Evolutionary conservation across 371 early-diverging fungal genomes (phyloP).

Genomic region (Capillidium heterosporum): DNA sequence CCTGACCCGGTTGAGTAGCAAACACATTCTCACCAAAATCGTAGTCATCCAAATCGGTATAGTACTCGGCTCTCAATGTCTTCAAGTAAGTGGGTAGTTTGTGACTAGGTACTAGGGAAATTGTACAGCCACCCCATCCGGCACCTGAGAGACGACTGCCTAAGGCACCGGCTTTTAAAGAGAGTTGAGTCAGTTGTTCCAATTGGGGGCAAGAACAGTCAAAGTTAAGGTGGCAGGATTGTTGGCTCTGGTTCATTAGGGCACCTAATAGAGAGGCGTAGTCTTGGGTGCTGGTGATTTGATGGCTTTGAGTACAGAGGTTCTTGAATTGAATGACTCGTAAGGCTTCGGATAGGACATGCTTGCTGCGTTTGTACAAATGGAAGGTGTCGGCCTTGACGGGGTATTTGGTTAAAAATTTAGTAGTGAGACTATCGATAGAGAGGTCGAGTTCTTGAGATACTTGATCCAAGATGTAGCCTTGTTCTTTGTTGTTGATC

Average conservation of each 20-base stretch:
- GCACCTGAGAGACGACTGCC: constrained; percentile 84
- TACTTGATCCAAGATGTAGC: constrained; percentile 42
- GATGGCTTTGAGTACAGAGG: constrained; percentile 24
- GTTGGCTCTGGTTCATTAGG: constrained; percentile 82
- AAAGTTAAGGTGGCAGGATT: constrained; percentile 56
- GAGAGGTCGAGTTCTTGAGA: constrained; percentile 31
- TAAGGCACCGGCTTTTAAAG: constrained; percentile 42
- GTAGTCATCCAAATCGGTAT: constrained; percentile 27
- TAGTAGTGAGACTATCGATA: constrained; percentile 26
- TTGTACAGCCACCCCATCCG: constrained; percentile 93
- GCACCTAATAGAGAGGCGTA: constrained; percentile 35
- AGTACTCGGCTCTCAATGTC: constrained; percentile 47
- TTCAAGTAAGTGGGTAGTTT: constrained; percentile 38
- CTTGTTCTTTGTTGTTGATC: constrained; percentile 12
- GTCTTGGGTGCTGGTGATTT: constrained; percentile 8
- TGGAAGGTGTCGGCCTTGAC: constrained; percentile 54
- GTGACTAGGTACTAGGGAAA: constrained; percentile 55
- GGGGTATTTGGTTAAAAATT: constrained; percentile 42
- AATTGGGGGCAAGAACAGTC: constrained; percentile 81
- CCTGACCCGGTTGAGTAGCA: constrained; percentile 38
- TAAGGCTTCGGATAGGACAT: constrained; percentile 64
- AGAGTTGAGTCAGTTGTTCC: constrained; percentile 52
- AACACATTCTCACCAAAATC: constrained; percentile 31
- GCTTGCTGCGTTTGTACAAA: constrained; percentile 60
- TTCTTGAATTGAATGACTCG: constrained; percentile 65